These are phyloP conservation scores for Acer yangbiense DNA, from an alignment of 345 rosid species.

Conservation along the genomic window DNA sequence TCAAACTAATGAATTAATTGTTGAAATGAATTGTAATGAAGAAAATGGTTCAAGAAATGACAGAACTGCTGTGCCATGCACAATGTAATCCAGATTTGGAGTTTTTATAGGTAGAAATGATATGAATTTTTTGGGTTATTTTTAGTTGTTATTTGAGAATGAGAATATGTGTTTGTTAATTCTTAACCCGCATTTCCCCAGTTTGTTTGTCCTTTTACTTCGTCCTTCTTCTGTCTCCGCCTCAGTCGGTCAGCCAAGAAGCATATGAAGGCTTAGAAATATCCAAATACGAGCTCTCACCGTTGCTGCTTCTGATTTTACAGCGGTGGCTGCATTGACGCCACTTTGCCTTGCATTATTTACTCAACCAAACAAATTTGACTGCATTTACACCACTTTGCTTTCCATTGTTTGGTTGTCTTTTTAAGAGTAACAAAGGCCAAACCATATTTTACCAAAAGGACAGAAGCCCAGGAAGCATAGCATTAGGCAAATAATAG, in stretches of 20 bases:
- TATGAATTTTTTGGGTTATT: too few relatives aligned
- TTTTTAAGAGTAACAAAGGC: background rate
- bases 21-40: background rate
- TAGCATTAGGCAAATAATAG: background rate
- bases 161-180: background rate
- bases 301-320: slow-evolving; percentile 54
- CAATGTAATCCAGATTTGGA: slow-evolving; percentile 5
- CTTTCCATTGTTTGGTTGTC: background rate
- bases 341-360: slow-evolving; percentile 32
- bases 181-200: slow-evolving; percentile 70
- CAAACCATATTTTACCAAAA: background rate
- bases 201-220: slow-evolving; percentile 50
- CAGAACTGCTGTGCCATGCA: background rate
- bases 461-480: background rate
- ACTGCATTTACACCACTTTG: too few relatives aligned
- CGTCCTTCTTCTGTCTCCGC: slow-evolving; percentile 37
- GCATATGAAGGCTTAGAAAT: slow-evolving; percentile 48
- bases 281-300: slow-evolving; percentile 34
- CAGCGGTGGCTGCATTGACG: slow-evolving; percentile 16
- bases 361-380: too few relatives aligned
- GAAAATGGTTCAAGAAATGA: background rate
- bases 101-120: background rate
- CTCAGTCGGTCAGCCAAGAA: slow-evolving; percentile 80
- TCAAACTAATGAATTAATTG: background rate
- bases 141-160: too few relatives aligned